Conservation (phyloP, 176 grass and related monocot species). For the Chloris gayana region DNA sequence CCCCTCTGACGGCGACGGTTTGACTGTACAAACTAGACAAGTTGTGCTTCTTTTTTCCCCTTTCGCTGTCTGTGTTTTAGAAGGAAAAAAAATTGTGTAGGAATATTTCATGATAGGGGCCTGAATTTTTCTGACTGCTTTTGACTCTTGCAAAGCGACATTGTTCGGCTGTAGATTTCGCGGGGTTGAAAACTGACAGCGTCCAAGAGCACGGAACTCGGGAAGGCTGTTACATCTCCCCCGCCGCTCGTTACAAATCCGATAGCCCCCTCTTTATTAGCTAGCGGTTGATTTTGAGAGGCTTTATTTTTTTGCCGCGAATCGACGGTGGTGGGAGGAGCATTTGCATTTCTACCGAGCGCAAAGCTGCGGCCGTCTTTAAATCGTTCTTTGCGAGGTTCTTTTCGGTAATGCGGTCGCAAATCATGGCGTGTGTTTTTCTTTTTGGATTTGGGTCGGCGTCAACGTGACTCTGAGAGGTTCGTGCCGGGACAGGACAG, state of each 20-base stretch:
- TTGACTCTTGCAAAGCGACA: neutral
- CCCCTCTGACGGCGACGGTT: neutral
- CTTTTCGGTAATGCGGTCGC: neutral
- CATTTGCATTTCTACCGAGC: neutral
- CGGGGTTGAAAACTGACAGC: no score
- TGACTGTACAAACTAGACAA: slow-evolving; percentile 6
- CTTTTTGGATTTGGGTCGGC: neutral
- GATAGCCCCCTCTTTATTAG: neutral
- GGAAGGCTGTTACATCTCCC: neutral
- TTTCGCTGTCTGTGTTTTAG: neutral
- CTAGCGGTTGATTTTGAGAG: neutral
- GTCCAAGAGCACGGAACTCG: neutral
- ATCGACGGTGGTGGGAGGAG: slow-evolving; percentile 19
- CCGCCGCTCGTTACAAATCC: neutral
- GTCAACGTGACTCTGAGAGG: slow-evolving; percentile 17
- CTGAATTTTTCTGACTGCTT: neutral
- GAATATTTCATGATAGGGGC: slow-evolving; percentile 4
- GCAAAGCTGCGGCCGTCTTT: neutral
- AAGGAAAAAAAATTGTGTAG: neutral
- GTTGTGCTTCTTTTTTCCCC: neutral
- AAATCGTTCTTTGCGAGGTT: slow-evolving; percentile 4
- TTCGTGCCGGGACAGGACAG: neutral
- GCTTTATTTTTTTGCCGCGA: slow-evolving; percentile 6
- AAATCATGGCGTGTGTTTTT: neutral
- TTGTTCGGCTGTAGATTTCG: neutral